Conservation (phyloP, 306 rosid genomes). For the Canavalia gladiata region DNA sequence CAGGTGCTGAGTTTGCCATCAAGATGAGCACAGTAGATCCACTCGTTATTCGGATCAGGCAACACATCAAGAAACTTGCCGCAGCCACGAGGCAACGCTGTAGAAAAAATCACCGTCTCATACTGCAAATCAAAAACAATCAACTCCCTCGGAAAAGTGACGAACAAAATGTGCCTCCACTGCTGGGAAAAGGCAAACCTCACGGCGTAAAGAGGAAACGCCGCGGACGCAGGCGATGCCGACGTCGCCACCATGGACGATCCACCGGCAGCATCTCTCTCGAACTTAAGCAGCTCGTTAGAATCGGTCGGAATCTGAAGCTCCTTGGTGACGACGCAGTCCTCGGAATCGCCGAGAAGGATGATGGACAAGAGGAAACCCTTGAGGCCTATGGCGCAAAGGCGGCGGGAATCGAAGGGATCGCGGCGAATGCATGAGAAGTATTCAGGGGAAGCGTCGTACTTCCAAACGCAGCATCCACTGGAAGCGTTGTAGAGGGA, state of each 20-base stretch:
- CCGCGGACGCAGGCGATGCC: conserved; percentile 64
- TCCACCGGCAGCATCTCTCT: conserved; percentile 57
- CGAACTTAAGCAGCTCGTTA: conserved; percentile 71
- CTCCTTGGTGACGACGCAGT: conserved; percentile 68
- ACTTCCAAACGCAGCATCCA: conserved; percentile 88
- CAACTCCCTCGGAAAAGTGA: conserved; percentile 91
- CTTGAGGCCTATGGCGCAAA: conserved; percentile 82
- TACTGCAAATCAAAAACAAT: conserved; percentile 92
- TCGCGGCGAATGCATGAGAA: conserved; percentile 87
- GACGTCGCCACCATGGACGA: conserved; percentile 31
- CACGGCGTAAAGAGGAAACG: conserved; percentile 68
- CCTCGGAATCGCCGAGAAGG: conserved; percentile 74
- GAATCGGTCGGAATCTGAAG: conserved; percentile 71
- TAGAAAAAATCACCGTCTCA: conserved; percentile 65
- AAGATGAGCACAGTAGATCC: conserved; percentile 84
- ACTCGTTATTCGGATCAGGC: conserved; percentile 82
- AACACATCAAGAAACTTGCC: conserved; percentile 91
- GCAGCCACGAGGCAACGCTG: conserved; percentile 84
- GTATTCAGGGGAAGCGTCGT: conserved; percentile 79
- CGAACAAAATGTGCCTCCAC: conserved; percentile 81
- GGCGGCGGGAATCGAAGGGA: conserved; percentile 90
- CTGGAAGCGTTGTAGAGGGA: conserved; percentile 68
- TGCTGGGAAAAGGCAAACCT: conserved; percentile 78
- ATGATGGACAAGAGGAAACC: conserved; percentile 77
- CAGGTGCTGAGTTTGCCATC: conserved; percentile 96